Evolutionary conservation across 2,329 filamentous ascomycete species (phyloP).

Genomic region (Sclerotinia nivalis): DNA sequence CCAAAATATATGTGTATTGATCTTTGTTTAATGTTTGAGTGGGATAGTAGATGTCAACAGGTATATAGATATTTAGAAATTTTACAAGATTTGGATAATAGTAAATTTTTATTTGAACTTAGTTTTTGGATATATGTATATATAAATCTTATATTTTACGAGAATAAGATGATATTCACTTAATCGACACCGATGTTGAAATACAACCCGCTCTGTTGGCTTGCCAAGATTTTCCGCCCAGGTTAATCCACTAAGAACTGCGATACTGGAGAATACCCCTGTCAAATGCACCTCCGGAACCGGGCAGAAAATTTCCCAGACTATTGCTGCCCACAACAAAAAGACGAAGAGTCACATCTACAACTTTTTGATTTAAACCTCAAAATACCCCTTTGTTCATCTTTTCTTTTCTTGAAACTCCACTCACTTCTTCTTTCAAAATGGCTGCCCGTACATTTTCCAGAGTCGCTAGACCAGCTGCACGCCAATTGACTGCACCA

Average conservation of each 20-base stretch:
- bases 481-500: constrained; percentile 63
- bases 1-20: neutral
- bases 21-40: neutral
- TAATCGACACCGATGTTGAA: neutral
- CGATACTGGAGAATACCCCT: constrained; percentile 21
- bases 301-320: constrained; percentile 17
- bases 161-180: neutral
- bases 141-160: neutral
- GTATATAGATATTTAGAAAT: neutral
- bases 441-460: constrained; percentile 79
- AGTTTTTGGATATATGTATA: neutral
- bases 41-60: neutral
- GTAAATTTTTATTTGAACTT: neutral
- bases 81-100: neutral
- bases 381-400: constrained; percentile 21
- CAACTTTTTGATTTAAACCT: constrained; percentile 20
- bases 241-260: neutral
- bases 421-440: constrained; percentile 43
- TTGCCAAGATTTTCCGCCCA: constrained; percentile 1
- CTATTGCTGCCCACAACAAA: constrained; percentile 17
- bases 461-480: constrained; percentile 64
- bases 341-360: constrained; percentile 18
- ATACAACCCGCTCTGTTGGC: constrained; percentile 3
- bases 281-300: constrained; percentile 15
- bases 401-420: constrained; percentile 25